Evolutionary conservation across 495 filamentous ascomycete genomes (phyloP).

Genomic region (Talaromyces wortmannii): DNA sequence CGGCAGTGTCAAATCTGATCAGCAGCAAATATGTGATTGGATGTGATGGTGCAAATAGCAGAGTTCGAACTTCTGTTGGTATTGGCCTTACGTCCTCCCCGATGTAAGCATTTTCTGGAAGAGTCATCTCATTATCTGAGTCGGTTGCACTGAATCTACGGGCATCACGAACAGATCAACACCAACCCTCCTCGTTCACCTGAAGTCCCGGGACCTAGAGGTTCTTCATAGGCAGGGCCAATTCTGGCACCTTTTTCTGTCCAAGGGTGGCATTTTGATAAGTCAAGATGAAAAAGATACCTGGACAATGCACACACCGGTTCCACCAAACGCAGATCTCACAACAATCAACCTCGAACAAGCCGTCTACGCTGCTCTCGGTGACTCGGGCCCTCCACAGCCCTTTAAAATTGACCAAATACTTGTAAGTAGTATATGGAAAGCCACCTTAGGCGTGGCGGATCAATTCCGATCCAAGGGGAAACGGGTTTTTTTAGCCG

Average conservation of each 20-base stretch:
- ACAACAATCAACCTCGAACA: slow-evolving; percentile 7
- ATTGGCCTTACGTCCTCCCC: too few relatives aligned
- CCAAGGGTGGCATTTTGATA: too few relatives aligned
- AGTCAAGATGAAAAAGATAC: slow-evolving; percentile 21
- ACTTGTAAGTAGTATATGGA: slow-evolving; percentile 10
- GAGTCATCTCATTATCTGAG: too few relatives aligned
- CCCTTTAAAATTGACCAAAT: slow-evolving; percentile 19
- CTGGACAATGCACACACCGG: slow-evolving; percentile 15
- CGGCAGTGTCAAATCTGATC: background rate
- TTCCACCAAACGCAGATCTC: background rate
- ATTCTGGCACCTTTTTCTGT: slow-evolving; percentile 25
- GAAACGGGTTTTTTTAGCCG: slow-evolving; percentile 40
- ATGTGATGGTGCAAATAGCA: slow-evolving; percentile 14
- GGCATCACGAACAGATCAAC: background rate
- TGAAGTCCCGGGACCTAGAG: slow-evolving; percentile 18
- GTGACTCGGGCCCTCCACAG: slow-evolving; percentile 5
- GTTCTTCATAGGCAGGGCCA: slow-evolving; percentile 11
- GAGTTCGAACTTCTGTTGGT: slow-evolving; percentile 5
- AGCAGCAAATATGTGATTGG: slow-evolving; percentile 6
- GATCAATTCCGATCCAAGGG: slow-evolving; percentile 2
- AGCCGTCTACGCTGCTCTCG: slow-evolving; percentile 12
- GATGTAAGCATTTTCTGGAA: slow-evolving; percentile 11
- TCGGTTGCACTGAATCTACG: too few relatives aligned
- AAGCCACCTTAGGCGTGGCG: slow-evolving; percentile 16
- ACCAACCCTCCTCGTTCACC: slow-evolving; percentile 19